Evolutionary conservation across 2,329 filamentous ascomycete species (phyloP), one percentile per base, ranked within the genome.

Genomic region (Botrytis fabae): DNA sequence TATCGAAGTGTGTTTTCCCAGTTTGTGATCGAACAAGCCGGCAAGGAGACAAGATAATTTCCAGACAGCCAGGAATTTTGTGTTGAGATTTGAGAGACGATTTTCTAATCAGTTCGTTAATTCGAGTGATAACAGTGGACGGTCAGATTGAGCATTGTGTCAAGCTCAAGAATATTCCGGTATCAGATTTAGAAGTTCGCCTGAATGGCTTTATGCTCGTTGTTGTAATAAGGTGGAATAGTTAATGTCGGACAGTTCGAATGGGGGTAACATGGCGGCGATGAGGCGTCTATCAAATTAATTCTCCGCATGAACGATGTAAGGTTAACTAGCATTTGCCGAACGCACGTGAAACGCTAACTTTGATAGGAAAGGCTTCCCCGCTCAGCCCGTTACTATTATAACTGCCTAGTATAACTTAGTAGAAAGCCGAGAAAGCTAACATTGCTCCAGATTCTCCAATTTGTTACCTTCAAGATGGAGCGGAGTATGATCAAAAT

Each of bases 261-360:
- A 40, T 40, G 35, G 25, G 12, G 40, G 35, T 57, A 57, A 32
- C 42, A 68, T 35, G n/a, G 64, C 64, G 46, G 35, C 64, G 46
- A 68, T 54, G 64, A 68, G 65, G 48, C 35, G 48, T 42, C 51
- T 69, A 16, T 57, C 48, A 54, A 66, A 38, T 54, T 54, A 68
- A 60, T 1, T 8, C 28, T 59, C 28, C 28, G n/a, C 28, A 65
- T 35, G 35, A 68, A 54, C 44, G 32, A 32, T 32, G 32, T 35
- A n/a, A n/a, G n/a, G n/a, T n/a, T n/a, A 68, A 54, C 44, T 51
- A 51, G 62, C 62, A 64, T 46, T 46, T 64, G 18, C 63, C 44
- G 38, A 42, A 16, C 32, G 18, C 69, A 54, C 69, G 69, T 42
- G 69, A 65, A 42, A 42, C 25, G 6, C 61, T 71, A 71, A 42